Conservation (phyloP, 1,284 basidiomycete genomes). For the Sporisorium iseilematis-ciliati region DNA sequence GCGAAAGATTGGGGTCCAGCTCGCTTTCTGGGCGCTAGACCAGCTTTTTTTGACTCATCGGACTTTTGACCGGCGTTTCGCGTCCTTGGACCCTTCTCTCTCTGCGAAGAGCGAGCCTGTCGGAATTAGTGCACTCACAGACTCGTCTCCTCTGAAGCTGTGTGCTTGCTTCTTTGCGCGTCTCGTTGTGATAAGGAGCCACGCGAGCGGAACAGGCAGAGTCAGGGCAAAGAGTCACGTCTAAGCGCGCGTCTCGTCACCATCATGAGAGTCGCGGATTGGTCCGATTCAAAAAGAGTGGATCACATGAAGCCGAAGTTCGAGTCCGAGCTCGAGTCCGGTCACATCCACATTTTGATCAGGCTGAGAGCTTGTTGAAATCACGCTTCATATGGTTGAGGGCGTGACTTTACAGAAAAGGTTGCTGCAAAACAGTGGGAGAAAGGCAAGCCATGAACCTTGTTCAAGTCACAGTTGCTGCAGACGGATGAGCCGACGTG, state of each 20-base stretch:
- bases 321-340: neutral
- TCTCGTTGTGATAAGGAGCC: conserved; percentile 3
- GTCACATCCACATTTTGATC: no score
- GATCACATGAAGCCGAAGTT: neutral
- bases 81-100: conserved; percentile 10
- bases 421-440: neutral
- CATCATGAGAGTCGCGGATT: neutral
- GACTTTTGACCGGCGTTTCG: conserved; percentile 37
- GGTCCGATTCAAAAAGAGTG: neutral
- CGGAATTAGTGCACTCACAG: conserved; percentile 23
- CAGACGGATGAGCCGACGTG: conserved; percentile 11
- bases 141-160: neutral
- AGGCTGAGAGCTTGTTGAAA: neutral
- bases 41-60: conserved; percentile 11
- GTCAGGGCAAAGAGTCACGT: no score
- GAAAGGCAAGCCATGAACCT: neutral
- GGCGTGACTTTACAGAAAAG: conserved; percentile 2
- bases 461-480: conserved; percentile 4
- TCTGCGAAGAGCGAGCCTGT: neutral
- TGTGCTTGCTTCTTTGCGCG: neutral
- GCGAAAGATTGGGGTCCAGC: neutral
- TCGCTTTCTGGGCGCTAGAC: conserved; percentile 18
- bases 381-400: conserved; percentile 8
- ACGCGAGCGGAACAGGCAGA: neutral
- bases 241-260: no score